Conservation (phyloP, 2,329 filamentous ascomycete species). For the Pseudocercospora fuligena region DNA sequence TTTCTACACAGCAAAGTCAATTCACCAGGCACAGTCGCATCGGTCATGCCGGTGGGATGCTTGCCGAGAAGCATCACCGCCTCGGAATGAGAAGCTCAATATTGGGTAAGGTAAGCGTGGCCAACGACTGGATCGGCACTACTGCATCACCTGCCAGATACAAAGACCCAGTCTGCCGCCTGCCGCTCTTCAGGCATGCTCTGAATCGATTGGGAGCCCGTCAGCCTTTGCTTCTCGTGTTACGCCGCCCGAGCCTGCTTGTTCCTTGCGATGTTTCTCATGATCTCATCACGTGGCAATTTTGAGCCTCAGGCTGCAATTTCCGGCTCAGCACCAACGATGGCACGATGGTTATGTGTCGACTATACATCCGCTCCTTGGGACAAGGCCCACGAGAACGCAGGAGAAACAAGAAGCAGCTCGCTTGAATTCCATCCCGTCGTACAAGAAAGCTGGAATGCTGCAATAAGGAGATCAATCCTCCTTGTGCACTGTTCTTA, state of each 20-base stretch:
- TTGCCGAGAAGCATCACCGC: background rate
- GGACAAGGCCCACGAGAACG: background rate
- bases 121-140: conserved; percentile 8
- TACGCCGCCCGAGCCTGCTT: background rate
- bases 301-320: background rate
- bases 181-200: background rate
- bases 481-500: too few relatives aligned
- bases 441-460: background rate
- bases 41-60: background rate
- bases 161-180: background rate
- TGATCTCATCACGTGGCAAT: background rate
- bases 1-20: background rate
- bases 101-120: background rate
- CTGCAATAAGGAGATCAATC: too few relatives aligned
- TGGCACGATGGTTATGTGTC: too few relatives aligned
- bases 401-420: too few relatives aligned
- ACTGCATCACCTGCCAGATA: conserved; percentile 4
- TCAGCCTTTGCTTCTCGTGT: conserved; percentile 1
- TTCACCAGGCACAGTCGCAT: background rate
- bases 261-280: background rate
- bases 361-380: background rate
- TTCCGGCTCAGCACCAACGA: background rate
- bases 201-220: background rate
- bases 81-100: background rate
- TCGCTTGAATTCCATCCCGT: too few relatives aligned